These are phyloP conservation scores for Ogataea hybrid DNA, from an alignment of 1,139 yeast species.

Conservation along the genomic window DNA sequence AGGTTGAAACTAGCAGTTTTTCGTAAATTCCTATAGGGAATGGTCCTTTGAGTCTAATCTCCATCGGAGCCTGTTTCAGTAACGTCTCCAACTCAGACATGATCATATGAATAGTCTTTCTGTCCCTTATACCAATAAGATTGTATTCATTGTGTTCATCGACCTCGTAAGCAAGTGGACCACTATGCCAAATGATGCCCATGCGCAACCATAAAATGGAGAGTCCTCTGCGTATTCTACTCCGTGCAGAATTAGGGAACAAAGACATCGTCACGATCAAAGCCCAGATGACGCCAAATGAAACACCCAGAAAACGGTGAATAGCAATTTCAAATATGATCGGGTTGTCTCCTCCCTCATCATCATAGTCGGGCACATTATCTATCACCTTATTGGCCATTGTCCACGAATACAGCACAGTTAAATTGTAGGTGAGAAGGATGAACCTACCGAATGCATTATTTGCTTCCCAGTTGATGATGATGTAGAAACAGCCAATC, in stretches of 20 bases:
- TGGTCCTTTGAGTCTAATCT: constrained; percentile 69
- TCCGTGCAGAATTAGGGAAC: constrained; percentile 74
- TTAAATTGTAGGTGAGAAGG: constrained; percentile 71
- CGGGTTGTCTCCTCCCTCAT: constrained; percentile 71
- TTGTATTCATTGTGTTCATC: constrained; percentile 29
- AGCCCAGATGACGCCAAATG: constrained; percentile 78
- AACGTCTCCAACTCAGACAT: constrained; percentile 60
- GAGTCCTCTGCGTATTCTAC: constrained; percentile 61
- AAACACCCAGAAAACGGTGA: constrained; percentile 72
- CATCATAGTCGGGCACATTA: constrained; percentile 40
- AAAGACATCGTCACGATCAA: constrained; percentile 60
- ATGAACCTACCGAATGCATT: constrained; percentile 73
- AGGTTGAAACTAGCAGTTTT: constrained; percentile 52
- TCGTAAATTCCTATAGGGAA: constrained; percentile 58
- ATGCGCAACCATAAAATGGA: constrained; percentile 73
- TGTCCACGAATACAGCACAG: constrained; percentile 74
- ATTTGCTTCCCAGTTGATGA: constrained; percentile 62
- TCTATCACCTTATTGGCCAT: constrained; percentile 59
- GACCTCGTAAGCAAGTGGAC: constrained; percentile 38
- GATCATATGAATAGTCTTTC: constrained; percentile 52
- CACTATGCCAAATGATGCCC: constrained; percentile 81
- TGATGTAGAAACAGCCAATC: constrained; percentile 64
- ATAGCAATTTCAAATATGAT: constrained; percentile 74
- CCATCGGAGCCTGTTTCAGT: constrained; percentile 72
- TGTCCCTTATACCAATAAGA: constrained; percentile 53